Conservation (phyloP, 2,329 filamentous ascomycete genomes). For the Colletotrichum higginsianum region DNA sequence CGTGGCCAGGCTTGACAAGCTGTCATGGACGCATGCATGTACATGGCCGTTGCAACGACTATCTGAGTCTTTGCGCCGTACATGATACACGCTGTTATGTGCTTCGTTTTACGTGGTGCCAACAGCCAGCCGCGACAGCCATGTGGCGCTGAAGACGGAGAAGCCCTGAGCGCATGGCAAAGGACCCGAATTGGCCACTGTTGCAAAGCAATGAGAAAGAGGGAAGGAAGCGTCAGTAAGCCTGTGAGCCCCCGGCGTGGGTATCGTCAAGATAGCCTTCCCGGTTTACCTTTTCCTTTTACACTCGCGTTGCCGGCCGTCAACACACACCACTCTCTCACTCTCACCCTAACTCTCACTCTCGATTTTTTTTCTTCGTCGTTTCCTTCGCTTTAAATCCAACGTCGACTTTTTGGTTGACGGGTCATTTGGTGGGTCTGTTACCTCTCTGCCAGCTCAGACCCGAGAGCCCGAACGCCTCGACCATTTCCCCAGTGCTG, state of each 20-base stretch:
- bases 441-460: conserved; percentile 12
- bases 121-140: not conserved
- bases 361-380: not conserved
- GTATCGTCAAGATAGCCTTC: not conserved
- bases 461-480: not conserved
- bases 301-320: not conserved
- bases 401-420: not conserved
- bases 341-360: not conserved
- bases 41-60: conserved; percentile 27
- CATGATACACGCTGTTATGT: conserved; percentile 1
- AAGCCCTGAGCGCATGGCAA: not conserved
- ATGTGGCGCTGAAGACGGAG: not conserved
- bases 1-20: conserved; percentile 37
- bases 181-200: not conserved
- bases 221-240: not conserved
- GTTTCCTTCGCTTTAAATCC: not conserved
- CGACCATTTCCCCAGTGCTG: conserved; percentile 12
- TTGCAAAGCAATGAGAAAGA: not conserved
- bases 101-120: not conserved
- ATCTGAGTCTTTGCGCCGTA: conserved; percentile 13
- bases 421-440: not conserved
- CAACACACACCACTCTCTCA: not conserved
- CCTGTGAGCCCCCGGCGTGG: not conserved
- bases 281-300: not conserved
- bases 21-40: conserved; percentile 36